Evolutionary conservation across 331 rosid genomes (phyloP).

Genomic region (Ulmus americana): DNA sequence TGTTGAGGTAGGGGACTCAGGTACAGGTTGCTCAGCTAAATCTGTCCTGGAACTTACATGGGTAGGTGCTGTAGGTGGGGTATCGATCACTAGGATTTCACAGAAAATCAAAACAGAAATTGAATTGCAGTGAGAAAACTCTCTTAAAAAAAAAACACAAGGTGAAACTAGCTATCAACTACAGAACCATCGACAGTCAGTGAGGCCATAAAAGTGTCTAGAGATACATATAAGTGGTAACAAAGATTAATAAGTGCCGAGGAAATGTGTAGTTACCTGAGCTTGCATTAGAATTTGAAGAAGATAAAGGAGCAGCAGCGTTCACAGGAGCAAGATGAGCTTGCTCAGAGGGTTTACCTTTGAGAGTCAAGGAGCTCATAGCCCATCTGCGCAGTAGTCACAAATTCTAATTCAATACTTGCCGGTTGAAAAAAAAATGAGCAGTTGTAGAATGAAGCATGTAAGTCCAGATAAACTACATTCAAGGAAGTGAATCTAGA

Average conservation of each 20-base stretch:
- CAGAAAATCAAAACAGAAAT: constrained; percentile 14
- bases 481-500: not conserved
- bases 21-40: constrained; percentile 53
- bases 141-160: not conserved
- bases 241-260: too few species aligned
- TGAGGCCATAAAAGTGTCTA: not conserved
- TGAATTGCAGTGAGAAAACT: constrained; percentile 6
- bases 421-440: constrained; percentile 5
- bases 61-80: constrained; percentile 57
- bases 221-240: too few species aligned
- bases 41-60: constrained; percentile 54
- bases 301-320: constrained; percentile 39
- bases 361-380: constrained; percentile 96
- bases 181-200: not conserved
- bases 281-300: constrained; percentile 55
- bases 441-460: not conserved
- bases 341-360: constrained; percentile 87
- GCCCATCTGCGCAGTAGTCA: constrained; percentile 73
- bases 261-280: constrained; percentile 38
- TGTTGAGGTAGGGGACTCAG: constrained; percentile 84
- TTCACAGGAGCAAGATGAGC: constrained; percentile 60
- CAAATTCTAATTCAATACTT: constrained; percentile 1
- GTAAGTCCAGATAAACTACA: not conserved
- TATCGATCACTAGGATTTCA: constrained; percentile 47
- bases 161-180: not conserved